Base-by-base conservation (phyloP, 257 asterid species). In the Eucommia ulmoides region DNA sequence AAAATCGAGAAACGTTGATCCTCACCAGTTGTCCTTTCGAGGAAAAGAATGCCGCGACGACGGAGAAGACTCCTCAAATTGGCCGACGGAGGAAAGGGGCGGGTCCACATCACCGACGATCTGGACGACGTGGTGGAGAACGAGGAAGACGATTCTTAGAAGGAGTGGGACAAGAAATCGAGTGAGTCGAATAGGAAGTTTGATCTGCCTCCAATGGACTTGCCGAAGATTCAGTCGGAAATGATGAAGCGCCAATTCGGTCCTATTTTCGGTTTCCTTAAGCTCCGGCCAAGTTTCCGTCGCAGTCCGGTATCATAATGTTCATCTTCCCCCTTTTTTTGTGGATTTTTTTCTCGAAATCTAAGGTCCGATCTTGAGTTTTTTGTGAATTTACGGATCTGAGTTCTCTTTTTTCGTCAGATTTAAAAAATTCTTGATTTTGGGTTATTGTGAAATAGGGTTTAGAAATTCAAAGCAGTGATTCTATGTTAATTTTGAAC, bases 81-180 rank as follows among this genome's bases (percentile, higher is more conserved):
- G 14, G 52, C 71, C 35, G 55, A 63, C 5, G 80, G 77, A 20
- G 55, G 62, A 22, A 69, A 80, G 75, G 71, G 84, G 56, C 68
- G 65, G 72, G 59, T 89, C 73, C 98, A 85, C 76, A 59, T 89
- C 20, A 26, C 93, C 3, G 96, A 83, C 64, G 89, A 89, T 15
- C 78, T 89, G 1, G 88, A 80, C 69, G 94, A 79, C 74, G 79
- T 85, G 61, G 77, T 82, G 2, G 96, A 85, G 50, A 79, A 78
- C 19, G 98, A 89, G 69, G 96, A 85, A 65, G 94, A 79, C 50
- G 94, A 83, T 3, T 70, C 63, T 9, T 77, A 93, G 96, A 81
- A 60, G 56, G 76, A 83, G 65, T 85, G 98, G 96, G 96, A 94
- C 50, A 74, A 66, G 35, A 75, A 66, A 62, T 48, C 54, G 20